Evolutionary conservation across 768 basidiomycete genomes (phyloP), one percentile per base, ranked within the genome.

Genomic region (Termitomyces sp.): DNA sequence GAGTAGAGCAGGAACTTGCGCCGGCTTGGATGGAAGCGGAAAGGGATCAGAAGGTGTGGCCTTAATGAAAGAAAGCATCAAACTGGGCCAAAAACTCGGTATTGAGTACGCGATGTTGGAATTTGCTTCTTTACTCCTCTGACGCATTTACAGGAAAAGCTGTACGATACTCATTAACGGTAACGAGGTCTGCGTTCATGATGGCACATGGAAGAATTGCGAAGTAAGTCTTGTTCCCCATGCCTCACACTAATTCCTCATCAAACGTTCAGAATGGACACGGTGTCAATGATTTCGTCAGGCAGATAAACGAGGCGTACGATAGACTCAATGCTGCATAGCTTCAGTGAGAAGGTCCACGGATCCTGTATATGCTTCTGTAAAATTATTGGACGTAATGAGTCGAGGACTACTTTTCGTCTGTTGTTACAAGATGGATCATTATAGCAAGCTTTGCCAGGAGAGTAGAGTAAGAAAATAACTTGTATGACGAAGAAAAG

Each of bases 81-180:
- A 67, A 31, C 59, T 69, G 31, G 80, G 74, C 1, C 61, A 72
- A 53, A 62, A 72, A 19, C 57, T 85, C 65, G 82, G 75, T 4
- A 83, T 95, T 60, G 65, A 73, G 91, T 90, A 70, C 34, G 73
- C 62, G 23, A 23, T 31, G 19, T 40, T 12, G n/a, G 17, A 19
- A 49, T 42, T 9, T 12, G 17, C n/a, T 19, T 32, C 5, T 25
- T 43, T 3, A 17, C 12, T 34, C 21, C 17, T 17, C 25, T 51
- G 17, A 51, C 25, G 17, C 37, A 29, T n/a, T 56, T 38, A 54
- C 65, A 89, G 85, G 54, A 94, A 87, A 73, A 95, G 92, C 67
- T 97, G 95, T 74, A 94, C 94, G 7, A 77, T 98, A 44, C 65
- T 92, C 38, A 90, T 98, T 64, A 87, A 82, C 63, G 80, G 76